Conservation (phyloP, 148 eudicot species). For the Spergularia marina region DNA sequence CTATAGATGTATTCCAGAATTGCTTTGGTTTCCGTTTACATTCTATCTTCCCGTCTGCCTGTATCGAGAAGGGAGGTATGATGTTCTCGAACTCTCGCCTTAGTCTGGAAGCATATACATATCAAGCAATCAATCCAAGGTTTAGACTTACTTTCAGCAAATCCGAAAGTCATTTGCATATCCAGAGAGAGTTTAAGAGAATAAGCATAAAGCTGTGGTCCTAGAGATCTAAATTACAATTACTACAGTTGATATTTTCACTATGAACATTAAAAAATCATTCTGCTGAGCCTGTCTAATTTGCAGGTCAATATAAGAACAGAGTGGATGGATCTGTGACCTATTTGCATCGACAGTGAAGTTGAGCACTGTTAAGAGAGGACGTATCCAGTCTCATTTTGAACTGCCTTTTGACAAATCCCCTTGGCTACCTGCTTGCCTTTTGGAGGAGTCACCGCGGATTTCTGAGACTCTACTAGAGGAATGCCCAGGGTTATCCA, state of each 20-base stretch:
- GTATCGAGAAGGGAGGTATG: no score
- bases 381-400: conserved; percentile 7
- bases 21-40: no score
- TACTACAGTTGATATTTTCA: conserved; percentile 18
- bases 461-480: conserved; percentile 13
- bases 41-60: no score
- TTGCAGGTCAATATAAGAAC: conserved; percentile 17
- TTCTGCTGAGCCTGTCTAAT: not conserved
- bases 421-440: conserved; percentile 11
- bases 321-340: conserved; percentile 9
- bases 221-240: conserved; percentile 20
- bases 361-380: not conserved
- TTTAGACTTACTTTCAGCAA: not conserved
- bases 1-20: no score
- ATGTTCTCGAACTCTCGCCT: no score
- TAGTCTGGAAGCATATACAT: no score
- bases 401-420: conserved; percentile 17
- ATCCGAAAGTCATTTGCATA: conserved; percentile 8
- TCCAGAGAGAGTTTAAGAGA: not conserved
- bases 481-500: conserved; percentile 26
- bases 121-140: not conserved
- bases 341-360: conserved; percentile 11
- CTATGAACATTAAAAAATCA: conserved; percentile 21
- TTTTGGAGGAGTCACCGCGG: conserved; percentile 23
- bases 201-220: conserved; percentile 3